Evolutionary conservation across 1,139 yeast species (phyloP).

Genomic region (Diutina scorzettiae): DNA sequence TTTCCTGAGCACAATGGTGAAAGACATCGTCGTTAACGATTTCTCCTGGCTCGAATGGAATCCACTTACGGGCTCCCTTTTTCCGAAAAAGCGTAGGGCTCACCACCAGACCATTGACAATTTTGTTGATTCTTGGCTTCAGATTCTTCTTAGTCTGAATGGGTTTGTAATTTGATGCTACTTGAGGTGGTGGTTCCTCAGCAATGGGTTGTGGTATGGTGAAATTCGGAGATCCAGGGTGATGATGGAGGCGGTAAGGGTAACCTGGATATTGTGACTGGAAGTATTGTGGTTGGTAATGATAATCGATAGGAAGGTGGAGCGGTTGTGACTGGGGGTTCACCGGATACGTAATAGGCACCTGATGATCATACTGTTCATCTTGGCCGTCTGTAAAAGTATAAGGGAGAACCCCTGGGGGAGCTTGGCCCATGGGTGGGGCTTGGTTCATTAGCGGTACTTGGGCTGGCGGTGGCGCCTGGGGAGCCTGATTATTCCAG

Average conservation of each 20-base stretch:
- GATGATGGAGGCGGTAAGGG: neutral
- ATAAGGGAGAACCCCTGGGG: no score
- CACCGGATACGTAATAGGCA: neutral
- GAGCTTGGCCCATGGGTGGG: no score
- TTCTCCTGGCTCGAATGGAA: neutral
- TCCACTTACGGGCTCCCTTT: neutral
- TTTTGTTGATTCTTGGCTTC: constrained; percentile 25
- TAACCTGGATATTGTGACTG: neutral
- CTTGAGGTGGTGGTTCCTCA: neutral
- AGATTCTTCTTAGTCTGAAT: constrained; percentile 25
- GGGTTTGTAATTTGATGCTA: constrained; percentile 19
- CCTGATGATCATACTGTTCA: neutral
- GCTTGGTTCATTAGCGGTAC: no score
- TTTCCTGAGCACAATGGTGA: neutral
- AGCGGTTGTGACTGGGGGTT: neutral
- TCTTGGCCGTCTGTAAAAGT: neutral
- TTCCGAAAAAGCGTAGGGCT: neutral
- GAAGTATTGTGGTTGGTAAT: neutral
- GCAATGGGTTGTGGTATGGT: neutral
- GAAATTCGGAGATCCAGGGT: neutral
- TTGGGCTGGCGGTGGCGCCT: neutral
- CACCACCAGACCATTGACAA: constrained; percentile 9
- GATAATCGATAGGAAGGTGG: neutral
- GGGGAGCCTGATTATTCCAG: constrained; percentile 2
- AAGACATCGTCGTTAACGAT: constrained; percentile 1